Evolutionary conservation across 495 filamentous ascomycete genomes (phyloP).

Genomic region (Lasiosphaeria ovina): DNA sequence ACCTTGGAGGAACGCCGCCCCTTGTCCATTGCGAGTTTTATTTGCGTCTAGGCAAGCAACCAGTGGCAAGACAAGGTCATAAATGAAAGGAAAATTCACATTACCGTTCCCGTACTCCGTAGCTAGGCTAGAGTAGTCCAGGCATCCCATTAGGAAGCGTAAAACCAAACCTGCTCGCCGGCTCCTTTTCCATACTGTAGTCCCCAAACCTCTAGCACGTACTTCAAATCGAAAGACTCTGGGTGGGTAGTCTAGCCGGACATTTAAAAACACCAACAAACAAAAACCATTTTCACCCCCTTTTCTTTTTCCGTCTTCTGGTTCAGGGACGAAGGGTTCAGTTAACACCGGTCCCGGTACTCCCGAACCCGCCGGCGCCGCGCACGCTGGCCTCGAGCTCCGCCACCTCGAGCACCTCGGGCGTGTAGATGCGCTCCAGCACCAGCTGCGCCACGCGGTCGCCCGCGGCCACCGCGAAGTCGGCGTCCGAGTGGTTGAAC

Average conservation of each 20-base stretch:
- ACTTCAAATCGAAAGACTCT: neutral
- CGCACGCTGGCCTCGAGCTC: slow-evolving; percentile 87
- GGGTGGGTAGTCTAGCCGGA: neutral
- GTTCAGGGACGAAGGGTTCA: slow-evolving; percentile 20
- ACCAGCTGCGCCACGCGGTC: slow-evolving; percentile 93
- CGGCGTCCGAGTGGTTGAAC: slow-evolving; percentile 83
- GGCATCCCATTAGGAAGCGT: too few relatives aligned
- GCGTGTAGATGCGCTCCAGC: slow-evolving; percentile 89
- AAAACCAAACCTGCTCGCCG: too few relatives aligned
- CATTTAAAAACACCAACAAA: neutral
- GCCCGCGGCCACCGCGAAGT: slow-evolving; percentile 79
- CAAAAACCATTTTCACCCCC: neutral
- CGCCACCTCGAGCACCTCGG: slow-evolving; percentile 82
- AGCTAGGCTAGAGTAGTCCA: too few relatives aligned
- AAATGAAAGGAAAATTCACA: too few relatives aligned
- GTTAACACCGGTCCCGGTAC: slow-evolving; percentile 61
- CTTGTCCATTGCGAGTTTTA: too few relatives aligned
- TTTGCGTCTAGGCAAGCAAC: too few relatives aligned
- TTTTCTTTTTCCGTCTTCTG: slow-evolving; percentile 2
- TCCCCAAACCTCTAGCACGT: too few relatives aligned
- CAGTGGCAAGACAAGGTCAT: too few relatives aligned
- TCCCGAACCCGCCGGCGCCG: slow-evolving; percentile 90
- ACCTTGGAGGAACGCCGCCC: too few relatives aligned
- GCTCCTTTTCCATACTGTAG: too few relatives aligned
- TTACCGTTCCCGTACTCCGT: too few relatives aligned